Evolutionary conservation across 768 basidiomycete species (phyloP), one percentile per base, ranked within the genome.

Genomic region (Royoungia palumana): DNA sequence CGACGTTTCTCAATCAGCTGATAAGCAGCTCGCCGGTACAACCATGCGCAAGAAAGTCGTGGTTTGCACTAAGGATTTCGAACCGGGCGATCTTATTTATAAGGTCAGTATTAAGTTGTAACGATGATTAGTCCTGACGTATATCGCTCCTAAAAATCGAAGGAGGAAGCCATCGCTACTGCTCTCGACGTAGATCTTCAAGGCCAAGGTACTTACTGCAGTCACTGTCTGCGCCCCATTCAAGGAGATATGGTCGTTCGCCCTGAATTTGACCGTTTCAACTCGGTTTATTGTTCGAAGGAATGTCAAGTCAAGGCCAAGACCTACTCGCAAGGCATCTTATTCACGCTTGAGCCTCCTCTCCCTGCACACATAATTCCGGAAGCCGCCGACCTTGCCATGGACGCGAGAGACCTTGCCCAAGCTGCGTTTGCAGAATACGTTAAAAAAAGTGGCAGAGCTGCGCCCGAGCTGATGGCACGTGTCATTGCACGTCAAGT

Each of bases 101-200:
- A 84, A 78, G 76, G 89, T 83, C 63, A 41, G 49, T 53, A 14
- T 17, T 4, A 1, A 40, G 35, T 25, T 34, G 38, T 13, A 32
- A 13, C 12, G 11, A 37, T 6, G n/a, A 27, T 27, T 30, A 14
- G 12, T 41, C 46, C 45, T 42, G 24, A 54, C 32, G 7, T 52
- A 35, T 56, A 41, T 44, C 27, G 13, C 35, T 53, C 37, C 24
- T 46, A 28, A 28, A 32, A 49, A 21, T n/a, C 12, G 40, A 56
- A 93, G 89, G 89, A 93, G 72, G 71, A 76, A 53, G 85, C 89
- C 7, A 73, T 89, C 17, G 81, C 87, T 34, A 71, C 85, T 11
- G 81, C 73, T 24, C 79, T 93, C 19, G 90, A 92, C 58, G 59
- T 71, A 1, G 90, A 92, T 57, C 71, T 93, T 17, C 79, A 86